Evolutionary conservation across 1,139 yeast species (phyloP).

Genomic region (Yamadazyma mexicana): DNA sequence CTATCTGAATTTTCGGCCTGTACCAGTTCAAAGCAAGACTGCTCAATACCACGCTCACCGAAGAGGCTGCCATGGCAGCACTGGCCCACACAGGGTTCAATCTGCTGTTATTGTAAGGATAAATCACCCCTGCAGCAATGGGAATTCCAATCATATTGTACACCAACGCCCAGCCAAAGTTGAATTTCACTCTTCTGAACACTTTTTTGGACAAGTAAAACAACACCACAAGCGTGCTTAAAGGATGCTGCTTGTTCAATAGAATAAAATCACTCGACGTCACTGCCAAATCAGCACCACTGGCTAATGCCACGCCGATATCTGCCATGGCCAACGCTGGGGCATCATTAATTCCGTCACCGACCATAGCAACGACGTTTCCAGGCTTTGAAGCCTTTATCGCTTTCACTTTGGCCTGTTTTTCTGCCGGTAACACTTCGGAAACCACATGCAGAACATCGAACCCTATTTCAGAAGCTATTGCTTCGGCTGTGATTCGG

Average conservation of each 20-base stretch:
- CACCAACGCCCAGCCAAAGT: slow-evolving; percentile 51
- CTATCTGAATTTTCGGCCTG: slow-evolving; percentile 28
- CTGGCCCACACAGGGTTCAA: slow-evolving; percentile 66
- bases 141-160: slow-evolving; percentile 59
- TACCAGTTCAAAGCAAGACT: slow-evolving; percentile 53
- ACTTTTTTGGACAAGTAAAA: slow-evolving; percentile 47
- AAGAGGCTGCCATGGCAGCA: slow-evolving; percentile 66
- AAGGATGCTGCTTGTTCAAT: slow-evolving; percentile 45
- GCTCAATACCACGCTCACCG: slow-evolving; percentile 57
- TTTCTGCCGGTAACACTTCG: slow-evolving; percentile 73
- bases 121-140: slow-evolving; percentile 64
- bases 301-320: slow-evolving; percentile 58
- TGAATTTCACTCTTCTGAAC: slow-evolving; percentile 54
- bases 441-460: slow-evolving; percentile 56
- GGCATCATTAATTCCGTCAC: slow-evolving; percentile 66
- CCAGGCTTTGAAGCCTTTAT: slow-evolving; percentile 41
- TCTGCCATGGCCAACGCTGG: slow-evolving; percentile 62
- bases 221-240: slow-evolving; percentile 49
- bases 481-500: slow-evolving; percentile 62
- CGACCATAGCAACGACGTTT: slow-evolving; percentile 56
- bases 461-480: slow-evolving; percentile 66
- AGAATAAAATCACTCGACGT: slow-evolving; percentile 60
- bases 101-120: slow-evolving; percentile 52
- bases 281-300: slow-evolving; percentile 61
- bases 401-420: slow-evolving; percentile 57